Conservation (phyloP, 371 early-diverging fungal genomes). For the Mycotypha africana region DNA sequence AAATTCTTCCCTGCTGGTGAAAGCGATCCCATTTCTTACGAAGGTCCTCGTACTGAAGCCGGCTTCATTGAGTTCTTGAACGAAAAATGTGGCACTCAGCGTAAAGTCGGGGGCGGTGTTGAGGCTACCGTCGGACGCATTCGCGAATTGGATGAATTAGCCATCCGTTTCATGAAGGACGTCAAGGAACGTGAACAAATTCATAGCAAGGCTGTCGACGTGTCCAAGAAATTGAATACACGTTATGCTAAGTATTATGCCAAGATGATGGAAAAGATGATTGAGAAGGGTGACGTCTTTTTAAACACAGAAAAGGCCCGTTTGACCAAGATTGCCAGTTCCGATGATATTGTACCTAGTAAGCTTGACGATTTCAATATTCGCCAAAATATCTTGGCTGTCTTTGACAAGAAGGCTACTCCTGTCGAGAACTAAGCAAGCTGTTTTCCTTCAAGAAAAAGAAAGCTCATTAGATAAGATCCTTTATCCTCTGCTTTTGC, state of each 20-base stretch:
- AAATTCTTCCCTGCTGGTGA: slow-evolving; percentile 80
- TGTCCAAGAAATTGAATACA: slow-evolving; percentile 20
- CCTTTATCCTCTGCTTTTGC: too few species aligned
- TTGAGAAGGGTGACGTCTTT: slow-evolving; percentile 51
- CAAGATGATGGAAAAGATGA: slow-evolving; percentile 71
- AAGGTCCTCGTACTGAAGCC: slow-evolving; percentile 72
- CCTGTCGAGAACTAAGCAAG: slow-evolving; percentile 36
- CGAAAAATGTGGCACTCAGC: slow-evolving; percentile 78
- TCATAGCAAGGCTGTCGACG: slow-evolving; percentile 32
- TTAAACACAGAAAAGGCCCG: slow-evolving; percentile 63
- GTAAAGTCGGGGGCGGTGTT: slow-evolving; percentile 75
- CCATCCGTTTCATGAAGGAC: slow-evolving; percentile 53
- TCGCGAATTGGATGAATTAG: slow-evolving; percentile 60
- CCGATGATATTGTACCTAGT: slow-evolving; percentile 51
- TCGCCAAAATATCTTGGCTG: slow-evolving; percentile 68
- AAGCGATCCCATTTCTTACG: slow-evolving; percentile 67
- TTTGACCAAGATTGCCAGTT: slow-evolving; percentile 59
- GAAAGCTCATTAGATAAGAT: too few species aligned
- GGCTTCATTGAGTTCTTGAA: slow-evolving; percentile 88
- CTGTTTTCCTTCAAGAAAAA: too few species aligned
- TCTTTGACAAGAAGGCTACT: slow-evolving; percentile 42
- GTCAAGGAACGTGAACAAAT: slow-evolving; percentile 26
- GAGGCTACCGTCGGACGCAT: slow-evolving; percentile 51
- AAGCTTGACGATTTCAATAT: slow-evolving; percentile 74
- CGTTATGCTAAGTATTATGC: slow-evolving; percentile 66